Percentiles rank a stretch among this genome's conserved stretches.
phyloP scores from a whole-genome alignment of 2,329 filamentous ascomycete species.

The Cadophora sp. region DNA sequence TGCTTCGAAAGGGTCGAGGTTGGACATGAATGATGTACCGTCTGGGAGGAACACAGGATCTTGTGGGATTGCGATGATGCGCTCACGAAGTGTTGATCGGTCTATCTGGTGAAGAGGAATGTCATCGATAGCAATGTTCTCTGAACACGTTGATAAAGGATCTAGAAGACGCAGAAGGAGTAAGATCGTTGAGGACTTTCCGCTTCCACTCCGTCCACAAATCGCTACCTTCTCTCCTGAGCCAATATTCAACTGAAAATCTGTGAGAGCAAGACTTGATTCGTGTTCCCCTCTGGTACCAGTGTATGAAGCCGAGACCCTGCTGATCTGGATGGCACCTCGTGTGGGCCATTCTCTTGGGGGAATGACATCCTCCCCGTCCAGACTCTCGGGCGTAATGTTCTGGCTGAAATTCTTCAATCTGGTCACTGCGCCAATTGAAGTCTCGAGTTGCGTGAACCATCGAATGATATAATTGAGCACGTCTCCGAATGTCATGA shows the following conservation, averaged over 20 bases:
- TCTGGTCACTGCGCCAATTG: slow-evolving; percentile 61
- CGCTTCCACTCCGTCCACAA: slow-evolving; percentile 38
- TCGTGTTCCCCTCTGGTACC: background rate
- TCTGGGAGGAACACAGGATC: slow-evolving; percentile 59
- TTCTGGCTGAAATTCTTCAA: slow-evolving; percentile 59
- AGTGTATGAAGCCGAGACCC: slow-evolving; percentile 18
- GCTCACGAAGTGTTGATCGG: slow-evolving; percentile 51
- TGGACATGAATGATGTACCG: slow-evolving; percentile 48
- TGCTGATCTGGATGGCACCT: slow-evolving; percentile 30
- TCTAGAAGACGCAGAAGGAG: slow-evolving; percentile 50
- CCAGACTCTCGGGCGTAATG: slow-evolving; percentile 47
- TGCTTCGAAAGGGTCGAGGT: slow-evolving; percentile 50
- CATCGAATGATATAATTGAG: slow-evolving; percentile 39
- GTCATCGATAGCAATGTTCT: slow-evolving; percentile 54
- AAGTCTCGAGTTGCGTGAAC: slow-evolving; percentile 65
- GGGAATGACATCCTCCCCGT: slow-evolving; percentile 20
- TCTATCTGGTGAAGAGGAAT: slow-evolving; percentile 48
- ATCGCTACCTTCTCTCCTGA: slow-evolving; percentile 42
- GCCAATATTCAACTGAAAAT: slow-evolving; percentile 41
- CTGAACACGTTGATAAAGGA: slow-evolving; percentile 33
- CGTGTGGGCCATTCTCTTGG: slow-evolving; percentile 33
- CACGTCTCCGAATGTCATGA: slow-evolving; percentile 32
- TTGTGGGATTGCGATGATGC: slow-evolving; percentile 59
- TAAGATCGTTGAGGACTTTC: slow-evolving; percentile 50
- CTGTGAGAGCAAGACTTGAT: slow-evolving; percentile 39